Percentiles rank a stretch among this genome's conserved stretches.
These are phyloP conservation scores for Saprolegnia diclina DNA, from an alignment of 352 stramenopile genomes.

Conservation along the genomic window DNA sequence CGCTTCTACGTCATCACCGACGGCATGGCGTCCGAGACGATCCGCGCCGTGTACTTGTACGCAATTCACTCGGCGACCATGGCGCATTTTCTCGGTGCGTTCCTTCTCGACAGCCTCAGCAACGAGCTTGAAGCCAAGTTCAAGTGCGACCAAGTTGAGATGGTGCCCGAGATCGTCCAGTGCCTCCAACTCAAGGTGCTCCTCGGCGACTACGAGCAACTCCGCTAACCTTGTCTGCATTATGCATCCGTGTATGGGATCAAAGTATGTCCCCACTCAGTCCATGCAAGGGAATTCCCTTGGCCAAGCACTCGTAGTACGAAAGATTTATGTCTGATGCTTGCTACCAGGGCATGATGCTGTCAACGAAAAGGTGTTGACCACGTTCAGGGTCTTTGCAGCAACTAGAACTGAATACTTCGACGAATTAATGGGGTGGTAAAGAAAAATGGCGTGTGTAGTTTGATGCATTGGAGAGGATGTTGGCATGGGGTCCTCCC, in stretches of 20 bases:
- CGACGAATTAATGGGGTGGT: too few species aligned
- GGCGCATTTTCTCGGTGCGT: slow-evolving; percentile 40
- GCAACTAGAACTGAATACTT: too few species aligned
- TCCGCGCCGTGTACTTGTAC: slow-evolving; percentile 56
- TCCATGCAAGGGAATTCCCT: too few species aligned
- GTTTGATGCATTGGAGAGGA: too few species aligned
- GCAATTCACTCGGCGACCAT: slow-evolving; percentile 29
- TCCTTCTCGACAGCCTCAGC: slow-evolving; percentile 63
- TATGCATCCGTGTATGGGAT: too few species aligned
- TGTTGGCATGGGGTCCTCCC: slow-evolving; percentile 9
- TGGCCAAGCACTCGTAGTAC: too few species aligned
- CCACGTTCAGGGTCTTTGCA: too few species aligned
- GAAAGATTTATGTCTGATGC: too few species aligned
- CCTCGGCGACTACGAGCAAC: slow-evolving; percentile 44
- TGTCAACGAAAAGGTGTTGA: too few species aligned
- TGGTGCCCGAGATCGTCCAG: slow-evolving; percentile 60
- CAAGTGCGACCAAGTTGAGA: slow-evolving; percentile 44
- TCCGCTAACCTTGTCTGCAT: not conserved
- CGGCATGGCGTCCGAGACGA: slow-evolving; percentile 34
- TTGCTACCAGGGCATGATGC: too few species aligned
- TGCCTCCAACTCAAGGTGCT: slow-evolving; percentile 71
- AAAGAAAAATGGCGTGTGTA: too few species aligned
- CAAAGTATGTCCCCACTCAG: too few species aligned
- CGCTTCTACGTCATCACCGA: slow-evolving; percentile 52
- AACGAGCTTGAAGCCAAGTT: slow-evolving; percentile 62